phyloP scores from a whole-genome alignment of 2,329 filamentous ascomycete species.

The Epichloe uncinata region DNA sequence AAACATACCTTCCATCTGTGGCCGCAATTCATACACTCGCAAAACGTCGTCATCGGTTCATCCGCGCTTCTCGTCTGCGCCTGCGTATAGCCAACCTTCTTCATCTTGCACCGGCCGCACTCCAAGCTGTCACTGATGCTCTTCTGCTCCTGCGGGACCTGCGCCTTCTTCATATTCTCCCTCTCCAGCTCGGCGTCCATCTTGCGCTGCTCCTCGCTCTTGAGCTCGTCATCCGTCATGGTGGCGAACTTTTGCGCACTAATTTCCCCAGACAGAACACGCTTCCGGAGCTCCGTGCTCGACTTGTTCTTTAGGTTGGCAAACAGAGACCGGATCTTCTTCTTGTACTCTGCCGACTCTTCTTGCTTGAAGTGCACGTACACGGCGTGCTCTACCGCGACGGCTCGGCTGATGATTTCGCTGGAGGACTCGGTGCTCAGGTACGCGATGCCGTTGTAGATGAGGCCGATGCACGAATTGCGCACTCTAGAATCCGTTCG shows the following conservation, averaged over 20 bases:
- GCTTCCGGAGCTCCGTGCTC: conserved; percentile 63
- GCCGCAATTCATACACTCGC: conserved; percentile 56
- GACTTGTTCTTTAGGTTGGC: conserved; percentile 89
- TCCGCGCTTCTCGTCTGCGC: conserved; percentile 92
- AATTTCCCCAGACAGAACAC: conserved; percentile 65
- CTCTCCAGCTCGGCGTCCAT: conserved; percentile 65
- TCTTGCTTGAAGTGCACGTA: conserved; percentile 58
- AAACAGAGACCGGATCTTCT: conserved; percentile 84
- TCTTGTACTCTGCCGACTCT: conserved; percentile 56
- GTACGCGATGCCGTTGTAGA: conserved; percentile 80
- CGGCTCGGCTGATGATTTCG: conserved; percentile 56
- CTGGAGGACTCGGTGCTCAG: conserved; percentile 58
- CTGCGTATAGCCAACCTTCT: conserved; percentile 90
- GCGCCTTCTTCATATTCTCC: conserved; percentile 95
- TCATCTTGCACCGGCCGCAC: conserved; percentile 85
- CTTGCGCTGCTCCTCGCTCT: conserved; percentile 67
- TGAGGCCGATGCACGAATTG: conserved; percentile 75
- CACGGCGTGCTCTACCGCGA: conserved; percentile 75
- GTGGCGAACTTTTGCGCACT: conserved; percentile 59
- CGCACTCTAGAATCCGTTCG: conserved; percentile 62
- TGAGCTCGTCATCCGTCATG: conserved; percentile 86
- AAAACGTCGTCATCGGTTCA: conserved; percentile 78
- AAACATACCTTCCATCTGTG: conserved; percentile 56
- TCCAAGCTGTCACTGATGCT: conserved; percentile 77
- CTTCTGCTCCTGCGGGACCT: conserved; percentile 86